Evolutionary conservation across 257 asterid genomes (phyloP).

Genomic region (Craterostigma plantagineum): DNA sequence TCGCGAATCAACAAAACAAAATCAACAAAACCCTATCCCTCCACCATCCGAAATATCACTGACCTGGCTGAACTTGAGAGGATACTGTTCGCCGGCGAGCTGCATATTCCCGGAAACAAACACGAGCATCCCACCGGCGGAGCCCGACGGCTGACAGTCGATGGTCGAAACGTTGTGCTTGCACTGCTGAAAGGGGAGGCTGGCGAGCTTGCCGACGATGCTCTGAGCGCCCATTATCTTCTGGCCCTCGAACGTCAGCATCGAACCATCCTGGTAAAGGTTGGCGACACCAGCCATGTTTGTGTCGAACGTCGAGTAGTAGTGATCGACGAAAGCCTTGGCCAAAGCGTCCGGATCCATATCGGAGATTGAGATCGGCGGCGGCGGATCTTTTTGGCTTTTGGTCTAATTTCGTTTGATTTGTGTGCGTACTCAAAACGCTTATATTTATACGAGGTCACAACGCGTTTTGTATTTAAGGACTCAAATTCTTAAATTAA

Average conservation of each 20-base stretch:
- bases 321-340: constrained; percentile 50
- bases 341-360: constrained; percentile 46
- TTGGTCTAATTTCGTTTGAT: no score
- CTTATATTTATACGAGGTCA: no score
- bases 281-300: constrained; percentile 34
- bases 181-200: constrained; percentile 48
- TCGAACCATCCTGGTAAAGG: constrained; percentile 36
- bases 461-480: no score
- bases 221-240: constrained; percentile 29
- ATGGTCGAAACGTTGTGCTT: constrained; percentile 33
- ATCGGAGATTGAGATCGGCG: no score
- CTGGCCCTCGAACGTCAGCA: constrained; percentile 54
- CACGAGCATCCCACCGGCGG: constrained; percentile 41
- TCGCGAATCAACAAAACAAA: no score
- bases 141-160: constrained; percentile 50
- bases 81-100: constrained; percentile 45
- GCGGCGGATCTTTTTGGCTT: no score
- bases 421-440: no score
- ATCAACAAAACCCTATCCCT: no score
- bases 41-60: no score
- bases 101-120: constrained; percentile 41
- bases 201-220: constrained; percentile 34
- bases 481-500: no score
- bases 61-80: constrained; percentile 56
- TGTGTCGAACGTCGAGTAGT: constrained; percentile 42